Percentiles rank a stretch among this genome's conserved stretches.
Evolutionary conservation across 106 monocot genomes (phyloP).

Genomic region (Dactylorhiza incarnata): DNA sequence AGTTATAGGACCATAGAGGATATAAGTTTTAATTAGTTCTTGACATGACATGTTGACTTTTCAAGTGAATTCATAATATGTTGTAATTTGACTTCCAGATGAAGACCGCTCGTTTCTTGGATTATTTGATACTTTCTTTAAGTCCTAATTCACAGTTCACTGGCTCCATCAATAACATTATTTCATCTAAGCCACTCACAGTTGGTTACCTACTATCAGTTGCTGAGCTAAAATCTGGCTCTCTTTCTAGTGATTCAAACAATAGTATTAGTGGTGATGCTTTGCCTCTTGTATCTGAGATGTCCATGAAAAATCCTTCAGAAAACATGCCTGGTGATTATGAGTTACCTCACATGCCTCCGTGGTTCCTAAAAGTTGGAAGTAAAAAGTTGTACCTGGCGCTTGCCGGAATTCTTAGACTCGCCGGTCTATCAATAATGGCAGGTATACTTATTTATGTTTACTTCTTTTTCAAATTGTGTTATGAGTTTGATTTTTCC

Average conservation of each 20-base stretch:
- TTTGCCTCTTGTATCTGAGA: conserved; percentile 24
- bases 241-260: conserved; percentile 20
- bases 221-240: conserved; percentile 67
- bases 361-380: conserved; percentile 69
- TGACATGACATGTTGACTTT: not conserved
- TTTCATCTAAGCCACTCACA: conserved; percentile 63
- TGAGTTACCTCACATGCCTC: conserved; percentile 81
- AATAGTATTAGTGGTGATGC: conserved; percentile 7
- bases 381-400: conserved; percentile 61
- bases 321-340: conserved; percentile 12
- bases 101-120: conserved; percentile 50
- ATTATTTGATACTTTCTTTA: conserved; percentile 45
- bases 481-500: not conserved
- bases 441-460: conserved; percentile 43
- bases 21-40: not conserved
- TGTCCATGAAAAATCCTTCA: conserved; percentile 17
- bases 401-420: conserved; percentile 81
- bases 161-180: conserved; percentile 71
- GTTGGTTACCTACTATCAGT: conserved; percentile 86
- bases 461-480: not conserved
- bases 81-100: conserved; percentile 28
- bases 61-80: not conserved
- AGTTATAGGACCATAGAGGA: not conserved
- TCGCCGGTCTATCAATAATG: conserved; percentile 58
- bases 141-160: conserved; percentile 71